Evolutionary conservation across 1,139 yeast species (phyloP).

Genomic region (Meyerozyma carpophila): DNA sequence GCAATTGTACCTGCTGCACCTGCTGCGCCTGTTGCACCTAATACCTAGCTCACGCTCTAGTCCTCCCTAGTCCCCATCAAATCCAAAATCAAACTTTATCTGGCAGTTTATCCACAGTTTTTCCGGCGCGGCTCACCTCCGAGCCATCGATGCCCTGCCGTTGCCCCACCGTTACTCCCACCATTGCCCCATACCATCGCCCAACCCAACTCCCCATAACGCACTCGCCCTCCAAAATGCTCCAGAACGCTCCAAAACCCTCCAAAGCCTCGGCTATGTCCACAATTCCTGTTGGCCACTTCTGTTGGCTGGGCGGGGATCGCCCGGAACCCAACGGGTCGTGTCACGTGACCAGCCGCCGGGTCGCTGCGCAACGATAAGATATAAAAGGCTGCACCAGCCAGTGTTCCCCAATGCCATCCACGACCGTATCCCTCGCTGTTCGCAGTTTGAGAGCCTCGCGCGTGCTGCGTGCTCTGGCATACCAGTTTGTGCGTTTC

Average conservation of each 20-base stretch:
- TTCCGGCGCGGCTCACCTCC: not conserved
- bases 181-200: no score
- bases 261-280: no score
- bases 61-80: no score
- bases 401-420: not conserved
- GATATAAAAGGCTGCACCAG: not conserved
- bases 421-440: not conserved
- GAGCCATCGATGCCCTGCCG: no score
- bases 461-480: not conserved
- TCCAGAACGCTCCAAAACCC: no score
- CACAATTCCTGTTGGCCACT: not conserved
- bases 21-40: no score
- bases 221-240: no score
- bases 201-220: no score
- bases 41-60: no score
- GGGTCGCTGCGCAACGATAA: not conserved
- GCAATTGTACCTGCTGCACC: no score
- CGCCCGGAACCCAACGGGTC: not conserved
- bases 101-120: not conserved
- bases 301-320: not conserved
- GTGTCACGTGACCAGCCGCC: not conserved
- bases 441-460: not conserved
- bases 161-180: no score
- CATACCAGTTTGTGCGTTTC: constrained; percentile 1
- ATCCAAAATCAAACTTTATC: not conserved